Evolutionary conservation across 441 rosid species (phyloP).

Genomic region (Euphorbia schlechtendalii): DNA sequence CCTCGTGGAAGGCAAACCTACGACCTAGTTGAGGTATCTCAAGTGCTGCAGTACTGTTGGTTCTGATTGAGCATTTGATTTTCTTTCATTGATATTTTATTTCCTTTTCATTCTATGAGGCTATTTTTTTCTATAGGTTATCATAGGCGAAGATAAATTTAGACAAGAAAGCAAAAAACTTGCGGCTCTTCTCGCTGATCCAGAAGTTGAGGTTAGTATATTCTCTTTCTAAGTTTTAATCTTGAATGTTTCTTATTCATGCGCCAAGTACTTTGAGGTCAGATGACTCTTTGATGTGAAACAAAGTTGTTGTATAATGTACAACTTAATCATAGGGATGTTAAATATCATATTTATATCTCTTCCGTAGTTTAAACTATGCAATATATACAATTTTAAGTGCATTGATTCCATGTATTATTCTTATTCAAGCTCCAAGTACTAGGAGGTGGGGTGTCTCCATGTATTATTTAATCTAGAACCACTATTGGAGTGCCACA

Average conservation of each 20-base stretch:
- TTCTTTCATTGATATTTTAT: slow-evolving; percentile 9
- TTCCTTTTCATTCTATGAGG: slow-evolving; percentile 3
- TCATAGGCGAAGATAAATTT: slow-evolving; percentile 68
- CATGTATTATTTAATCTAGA: background rate
- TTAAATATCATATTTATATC: background rate
- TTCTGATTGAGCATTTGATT: slow-evolving; percentile 9
- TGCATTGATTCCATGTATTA: background rate
- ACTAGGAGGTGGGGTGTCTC: background rate
- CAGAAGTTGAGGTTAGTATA: slow-evolving; percentile 83
- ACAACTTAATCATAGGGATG: background rate
- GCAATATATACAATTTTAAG: background rate
- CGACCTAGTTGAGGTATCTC: slow-evolving; percentile 77
- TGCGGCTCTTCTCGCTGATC: slow-evolving; percentile 89
- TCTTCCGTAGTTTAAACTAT: background rate
- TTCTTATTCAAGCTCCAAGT: background rate
- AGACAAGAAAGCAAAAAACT: slow-evolving; percentile 68
- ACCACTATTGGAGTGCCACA: background rate
- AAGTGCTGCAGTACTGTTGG: slow-evolving; percentile 17
- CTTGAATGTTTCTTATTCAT: background rate
- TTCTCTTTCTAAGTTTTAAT: background rate
- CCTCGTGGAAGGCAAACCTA: slow-evolving; percentile 80
- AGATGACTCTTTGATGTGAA: background rate
- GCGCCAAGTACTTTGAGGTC: slow-evolving; percentile 3
- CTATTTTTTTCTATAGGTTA: slow-evolving; percentile 32
- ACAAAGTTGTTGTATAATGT: background rate